phyloP scores from a whole-genome alignment of 257 asterid species.

The Salvia hispanica region DNA sequence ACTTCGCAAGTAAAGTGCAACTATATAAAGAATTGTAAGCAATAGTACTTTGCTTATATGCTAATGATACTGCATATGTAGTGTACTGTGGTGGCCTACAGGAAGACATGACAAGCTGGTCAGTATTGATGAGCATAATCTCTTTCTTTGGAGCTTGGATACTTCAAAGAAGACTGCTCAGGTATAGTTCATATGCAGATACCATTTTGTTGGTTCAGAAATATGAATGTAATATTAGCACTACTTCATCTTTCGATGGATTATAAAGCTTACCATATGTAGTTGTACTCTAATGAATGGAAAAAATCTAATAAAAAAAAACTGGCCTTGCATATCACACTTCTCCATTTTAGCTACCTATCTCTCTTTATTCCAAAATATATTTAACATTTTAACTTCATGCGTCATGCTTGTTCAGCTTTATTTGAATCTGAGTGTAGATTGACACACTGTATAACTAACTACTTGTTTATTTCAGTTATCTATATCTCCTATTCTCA shows the following conservation, averaged over 20 bases:
- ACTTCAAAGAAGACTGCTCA: slow-evolving; percentile 89
- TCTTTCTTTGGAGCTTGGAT: slow-evolving; percentile 83
- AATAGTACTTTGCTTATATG: slow-evolving; percentile 25
- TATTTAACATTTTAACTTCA: neutral
- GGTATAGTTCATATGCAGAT: slow-evolving; percentile 47
- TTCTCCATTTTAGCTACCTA: slow-evolving; percentile 7
- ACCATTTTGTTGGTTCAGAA: slow-evolving; percentile 28
- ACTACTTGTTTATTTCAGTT: neutral
- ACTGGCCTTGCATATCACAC: neutral
- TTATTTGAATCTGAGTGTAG: neutral
- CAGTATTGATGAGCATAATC: slow-evolving; percentile 86
- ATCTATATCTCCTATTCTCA: no score
- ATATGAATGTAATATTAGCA: slow-evolving; percentile 16
- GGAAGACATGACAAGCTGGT: slow-evolving; percentile 95
- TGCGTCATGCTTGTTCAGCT: neutral
- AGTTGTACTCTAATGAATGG: neutral
- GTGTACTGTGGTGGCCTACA: slow-evolving; percentile 96
- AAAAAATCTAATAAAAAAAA: neutral
- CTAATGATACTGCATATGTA: slow-evolving; percentile 43
- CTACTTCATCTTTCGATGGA: neutral
- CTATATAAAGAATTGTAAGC: slow-evolving; percentile 8
- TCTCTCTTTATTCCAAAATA: neutral
- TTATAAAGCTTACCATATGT: neutral
- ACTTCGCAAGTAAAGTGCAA: neutral
- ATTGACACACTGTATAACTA: neutral